Evolutionary conservation across 352 stramenopile genomes (phyloP).

Genomic region (Phytophthora europaea): DNA sequence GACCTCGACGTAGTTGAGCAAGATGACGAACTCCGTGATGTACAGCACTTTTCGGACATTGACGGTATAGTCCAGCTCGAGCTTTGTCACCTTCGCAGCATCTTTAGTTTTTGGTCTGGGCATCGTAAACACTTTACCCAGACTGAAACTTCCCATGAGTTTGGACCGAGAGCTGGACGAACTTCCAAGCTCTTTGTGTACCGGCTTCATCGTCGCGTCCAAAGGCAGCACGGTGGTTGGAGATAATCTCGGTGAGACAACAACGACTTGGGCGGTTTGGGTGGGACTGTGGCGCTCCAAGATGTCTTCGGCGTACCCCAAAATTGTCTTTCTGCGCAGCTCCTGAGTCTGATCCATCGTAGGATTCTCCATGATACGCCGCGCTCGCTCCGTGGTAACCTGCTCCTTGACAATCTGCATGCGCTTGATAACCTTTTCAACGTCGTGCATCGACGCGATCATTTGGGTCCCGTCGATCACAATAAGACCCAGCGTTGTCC

Average conservation of each 20-base stretch:
- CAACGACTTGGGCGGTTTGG: background rate
- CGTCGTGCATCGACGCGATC: slow-evolving; percentile 15
- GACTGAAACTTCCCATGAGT: background rate
- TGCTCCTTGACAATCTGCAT: slow-evolving; percentile 16
- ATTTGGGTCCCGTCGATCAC: slow-evolving; percentile 28
- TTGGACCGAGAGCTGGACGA: background rate
- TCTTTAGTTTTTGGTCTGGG: background rate
- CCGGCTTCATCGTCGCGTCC: background rate
- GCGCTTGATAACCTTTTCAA: slow-evolving; percentile 5
- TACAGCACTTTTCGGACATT: slow-evolving; percentile 42
- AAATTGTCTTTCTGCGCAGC: background rate
- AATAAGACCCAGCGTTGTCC: slow-evolving; percentile 34
- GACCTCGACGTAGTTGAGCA: slow-evolving; percentile 56
- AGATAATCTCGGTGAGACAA: background rate
- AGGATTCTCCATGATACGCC: background rate
- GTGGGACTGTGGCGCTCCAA: background rate
- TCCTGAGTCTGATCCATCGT: background rate
- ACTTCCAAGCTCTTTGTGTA: background rate
- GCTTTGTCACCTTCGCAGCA: background rate
- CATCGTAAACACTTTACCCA: slow-evolving; percentile 14
- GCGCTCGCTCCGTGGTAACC: background rate
- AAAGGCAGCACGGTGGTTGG: background rate
- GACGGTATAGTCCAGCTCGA: slow-evolving; percentile 31
- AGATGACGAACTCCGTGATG: slow-evolving; percentile 54
- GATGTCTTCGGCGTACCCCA: background rate